Conservation (phyloP, 768 basidiomycete species). For the Boletus sensibilis region DNA sequence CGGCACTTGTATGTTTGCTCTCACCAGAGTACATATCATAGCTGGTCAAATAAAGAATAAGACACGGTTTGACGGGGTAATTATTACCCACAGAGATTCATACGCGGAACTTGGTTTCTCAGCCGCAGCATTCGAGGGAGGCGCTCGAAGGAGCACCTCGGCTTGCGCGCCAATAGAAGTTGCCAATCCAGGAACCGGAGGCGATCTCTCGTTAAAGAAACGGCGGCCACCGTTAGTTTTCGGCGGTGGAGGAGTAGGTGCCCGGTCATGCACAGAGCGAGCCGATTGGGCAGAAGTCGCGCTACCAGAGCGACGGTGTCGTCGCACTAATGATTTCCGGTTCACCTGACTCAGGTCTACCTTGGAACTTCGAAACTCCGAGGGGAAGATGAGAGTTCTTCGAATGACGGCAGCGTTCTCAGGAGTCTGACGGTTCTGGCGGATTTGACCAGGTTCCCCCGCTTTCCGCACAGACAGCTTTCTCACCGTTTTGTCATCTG, state of each 20-base stretch:
- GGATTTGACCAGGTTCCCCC: slow-evolving; percentile 26
- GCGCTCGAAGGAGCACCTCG: slow-evolving; percentile 40
- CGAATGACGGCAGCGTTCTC: slow-evolving; percentile 57
- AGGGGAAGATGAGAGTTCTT: slow-evolving; percentile 77
- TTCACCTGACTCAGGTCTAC: slow-evolving; percentile 54
- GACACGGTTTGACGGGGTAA: slow-evolving; percentile 12
- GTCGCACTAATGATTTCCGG: slow-evolving; percentile 49
- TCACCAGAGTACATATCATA: slow-evolving; percentile 81
- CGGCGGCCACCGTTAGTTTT: slow-evolving; percentile 51
- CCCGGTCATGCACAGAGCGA: slow-evolving; percentile 78
- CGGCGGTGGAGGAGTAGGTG: slow-evolving; percentile 83
- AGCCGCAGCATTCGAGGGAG: slow-evolving; percentile 40
- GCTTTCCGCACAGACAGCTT: slow-evolving; percentile 24
- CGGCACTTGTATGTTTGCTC: slow-evolving; percentile 36
- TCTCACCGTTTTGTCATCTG: slow-evolving; percentile 30
- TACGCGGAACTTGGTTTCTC: slow-evolving; percentile 73
- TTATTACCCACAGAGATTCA: slow-evolving; percentile 68
- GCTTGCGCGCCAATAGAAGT: slow-evolving; percentile 44
- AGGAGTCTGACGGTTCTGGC: slow-evolving; percentile 33
- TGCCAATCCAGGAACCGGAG: slow-evolving; percentile 68
- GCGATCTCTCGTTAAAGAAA: slow-evolving; percentile 65
- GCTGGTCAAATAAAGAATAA: slow-evolving; percentile 40
- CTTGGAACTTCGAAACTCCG: slow-evolving; percentile 58
- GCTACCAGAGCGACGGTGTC: slow-evolving; percentile 63
- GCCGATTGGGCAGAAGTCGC: slow-evolving; percentile 56